phyloP scores from a whole-genome alignment of 305 asterid species.

The Solanum chacoense region DNA sequence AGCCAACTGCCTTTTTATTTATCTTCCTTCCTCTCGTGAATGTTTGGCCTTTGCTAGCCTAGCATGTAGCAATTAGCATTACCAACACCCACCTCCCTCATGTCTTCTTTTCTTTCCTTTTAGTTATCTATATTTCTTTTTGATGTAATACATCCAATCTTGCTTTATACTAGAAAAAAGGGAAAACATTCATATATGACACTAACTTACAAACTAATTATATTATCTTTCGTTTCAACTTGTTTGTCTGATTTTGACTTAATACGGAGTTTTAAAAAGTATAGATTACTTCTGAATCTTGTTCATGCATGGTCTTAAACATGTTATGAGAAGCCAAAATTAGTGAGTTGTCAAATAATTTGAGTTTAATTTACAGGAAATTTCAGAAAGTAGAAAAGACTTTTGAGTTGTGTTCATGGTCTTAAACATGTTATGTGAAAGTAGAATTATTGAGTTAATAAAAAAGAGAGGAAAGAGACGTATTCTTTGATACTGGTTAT shows the following conservation, averaged over 20 bases:
- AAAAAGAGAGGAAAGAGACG: neutral
- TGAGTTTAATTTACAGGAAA: neutral
- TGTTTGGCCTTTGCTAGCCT: constrained; percentile 17
- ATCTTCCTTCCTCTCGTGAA: constrained; percentile 57
- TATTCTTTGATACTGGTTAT: neutral
- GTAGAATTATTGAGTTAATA: neutral
- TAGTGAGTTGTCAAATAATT: neutral
- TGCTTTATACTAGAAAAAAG: neutral
- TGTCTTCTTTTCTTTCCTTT: constrained; percentile 16
- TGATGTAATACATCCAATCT: neutral
- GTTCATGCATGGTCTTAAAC: neutral
- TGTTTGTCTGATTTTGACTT: neutral
- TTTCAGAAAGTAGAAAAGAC: neutral
- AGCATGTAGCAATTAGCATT: neutral
- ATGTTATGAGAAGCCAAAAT: neutral
- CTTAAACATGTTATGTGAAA: neutral
- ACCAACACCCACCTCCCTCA: constrained; percentile 24
- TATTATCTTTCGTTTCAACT: neutral
- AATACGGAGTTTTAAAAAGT: neutral
- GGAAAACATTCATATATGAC: neutral
- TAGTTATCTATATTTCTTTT: neutral
- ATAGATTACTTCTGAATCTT: neutral
- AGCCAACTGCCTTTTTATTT: constrained; percentile 61
- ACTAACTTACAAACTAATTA: neutral
- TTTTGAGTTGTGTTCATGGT: neutral